Evolutionary conservation across 768 basidiomycete genomes (phyloP).

Genomic region (Rhizopogon vesiculosus): DNA sequence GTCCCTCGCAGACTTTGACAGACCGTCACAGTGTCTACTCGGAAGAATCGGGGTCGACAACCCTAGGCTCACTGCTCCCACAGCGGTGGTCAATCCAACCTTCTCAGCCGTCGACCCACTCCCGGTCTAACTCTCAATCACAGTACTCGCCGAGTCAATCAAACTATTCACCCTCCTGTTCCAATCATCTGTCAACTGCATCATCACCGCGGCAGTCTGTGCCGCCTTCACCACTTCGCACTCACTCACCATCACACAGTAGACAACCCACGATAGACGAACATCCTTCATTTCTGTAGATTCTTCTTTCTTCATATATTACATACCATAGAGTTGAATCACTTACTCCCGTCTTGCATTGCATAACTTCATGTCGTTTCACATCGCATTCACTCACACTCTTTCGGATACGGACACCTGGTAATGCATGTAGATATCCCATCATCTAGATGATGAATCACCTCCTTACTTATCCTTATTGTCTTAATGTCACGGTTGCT

Average conservation of each 20-base stretch:
- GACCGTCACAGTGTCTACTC: conserved; percentile 24
- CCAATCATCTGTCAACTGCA: conserved; percentile 11
- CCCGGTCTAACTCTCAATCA: conserved; percentile 26
- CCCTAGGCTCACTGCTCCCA: conserved; percentile 29
- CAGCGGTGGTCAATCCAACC: conserved; percentile 28
- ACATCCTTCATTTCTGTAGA: conserved; percentile 10
- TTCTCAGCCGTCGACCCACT: conserved; percentile 21
- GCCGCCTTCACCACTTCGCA: conserved; percentile 24
- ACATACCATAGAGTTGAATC: background rate
- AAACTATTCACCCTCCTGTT: background rate
- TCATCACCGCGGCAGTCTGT: conserved; percentile 27
- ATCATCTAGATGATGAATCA: conserved; percentile 1
- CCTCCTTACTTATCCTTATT: conserved; percentile 6
- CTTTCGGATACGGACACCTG: conserved; percentile 5
- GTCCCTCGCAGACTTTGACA: conserved; percentile 16
- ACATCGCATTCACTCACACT: conserved; percentile 1
- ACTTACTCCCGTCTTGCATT: background rate
- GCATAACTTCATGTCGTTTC: background rate
- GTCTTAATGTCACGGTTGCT: background rate
- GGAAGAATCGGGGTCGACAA: conserved; percentile 30
- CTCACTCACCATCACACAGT: conserved; percentile 23
- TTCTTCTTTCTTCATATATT: background rate
- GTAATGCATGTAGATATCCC: conserved; percentile 2
- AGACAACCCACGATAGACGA: conserved; percentile 31
- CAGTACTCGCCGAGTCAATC: conserved; percentile 21